These are phyloP conservation scores for Volvariella surrecta DNA, from an alignment of 1,284 basidiomycete species.

Conservation along the genomic window DNA sequence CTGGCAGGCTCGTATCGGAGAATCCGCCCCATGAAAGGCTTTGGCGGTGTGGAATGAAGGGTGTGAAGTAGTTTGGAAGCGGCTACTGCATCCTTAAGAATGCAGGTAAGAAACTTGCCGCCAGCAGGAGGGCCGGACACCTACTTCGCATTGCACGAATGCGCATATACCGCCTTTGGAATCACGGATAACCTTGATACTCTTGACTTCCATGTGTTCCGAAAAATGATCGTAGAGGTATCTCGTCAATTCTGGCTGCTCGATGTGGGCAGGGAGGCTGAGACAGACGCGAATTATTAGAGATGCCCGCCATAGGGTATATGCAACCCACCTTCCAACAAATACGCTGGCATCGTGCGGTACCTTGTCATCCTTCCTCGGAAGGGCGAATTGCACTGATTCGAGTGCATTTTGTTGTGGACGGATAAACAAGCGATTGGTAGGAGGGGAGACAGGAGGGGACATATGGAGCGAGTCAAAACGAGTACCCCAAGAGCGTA, in stretches of 20 bases:
- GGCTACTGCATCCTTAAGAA: slow-evolving; percentile 41
- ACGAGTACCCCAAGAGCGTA: slow-evolving; percentile 60
- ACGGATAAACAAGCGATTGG: slow-evolving; percentile 8
- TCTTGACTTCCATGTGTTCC: slow-evolving; percentile 50
- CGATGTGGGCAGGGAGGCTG: slow-evolving; percentile 63
- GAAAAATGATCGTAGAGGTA: slow-evolving; percentile 57
- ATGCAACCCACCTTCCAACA: slow-evolving; percentile 55
- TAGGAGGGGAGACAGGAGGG: slow-evolving; percentile 26
- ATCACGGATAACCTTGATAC: slow-evolving; percentile 69
- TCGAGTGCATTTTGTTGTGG: background rate
- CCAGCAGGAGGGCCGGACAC: slow-evolving; percentile 11
- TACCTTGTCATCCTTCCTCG: slow-evolving; percentile 36
- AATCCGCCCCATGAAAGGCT: slow-evolving; percentile 57
- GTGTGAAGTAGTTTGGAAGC: slow-evolving; percentile 51
- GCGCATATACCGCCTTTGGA: slow-evolving; percentile 68
- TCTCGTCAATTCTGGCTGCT: slow-evolving; percentile 48
- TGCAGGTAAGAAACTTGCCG: slow-evolving; percentile 13
- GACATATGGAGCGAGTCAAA: slow-evolving; percentile 43
- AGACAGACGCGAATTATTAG: slow-evolving; percentile 2
- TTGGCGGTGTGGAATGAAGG: slow-evolving; percentile 44
- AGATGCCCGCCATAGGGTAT: slow-evolving; percentile 1
- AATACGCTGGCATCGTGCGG: slow-evolving; percentile 73
- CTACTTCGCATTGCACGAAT: slow-evolving; percentile 74
- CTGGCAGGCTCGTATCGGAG: slow-evolving; percentile 72
- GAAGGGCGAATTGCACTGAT: slow-evolving; percentile 8